A percentile compares a stretch with the other conserved stretches of the same genome.
These are phyloP conservation scores for Helicostylum pulchrum DNA, from an alignment of 192 early-diverging fungal genomes.

Conservation along the genomic window DNA sequence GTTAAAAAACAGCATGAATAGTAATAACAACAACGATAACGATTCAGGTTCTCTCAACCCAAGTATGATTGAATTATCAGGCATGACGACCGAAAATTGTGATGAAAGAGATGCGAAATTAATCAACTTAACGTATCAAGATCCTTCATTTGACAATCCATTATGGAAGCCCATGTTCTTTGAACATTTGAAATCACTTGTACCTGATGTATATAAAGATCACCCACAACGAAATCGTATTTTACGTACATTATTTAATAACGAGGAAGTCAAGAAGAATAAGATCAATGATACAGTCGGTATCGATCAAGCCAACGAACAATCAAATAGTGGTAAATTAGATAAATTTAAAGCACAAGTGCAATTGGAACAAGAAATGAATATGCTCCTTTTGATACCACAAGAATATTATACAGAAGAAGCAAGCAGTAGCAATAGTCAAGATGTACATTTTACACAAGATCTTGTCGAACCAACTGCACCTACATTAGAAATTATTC, in stretches of 20 bases:
- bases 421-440: background rate
- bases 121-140: background rate
- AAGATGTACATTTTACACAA: no score
- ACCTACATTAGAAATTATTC: slow-evolving; percentile 4
- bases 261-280: background rate
- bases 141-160: background rate
- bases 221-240: background rate
- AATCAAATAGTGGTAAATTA: background rate
- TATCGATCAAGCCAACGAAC: no score
- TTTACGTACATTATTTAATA: background rate
- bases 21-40: no score
- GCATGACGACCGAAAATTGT: background rate
- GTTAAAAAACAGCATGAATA: background rate
- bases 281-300: background rate
- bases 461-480: background rate
- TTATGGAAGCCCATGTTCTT: slow-evolving; percentile 9
- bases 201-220: background rate
- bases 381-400: background rate
- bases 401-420: background rate
- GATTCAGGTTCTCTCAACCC: no score
- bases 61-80: background rate
- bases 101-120: no score
- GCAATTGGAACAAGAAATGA: background rate
- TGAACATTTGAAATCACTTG: background rate
- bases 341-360: background rate